A percentile compares a stretch with the other conserved stretches of the same genome.
Conservation (phyloP, 306 rosid genomes). For the Urtica urens region DNA sequence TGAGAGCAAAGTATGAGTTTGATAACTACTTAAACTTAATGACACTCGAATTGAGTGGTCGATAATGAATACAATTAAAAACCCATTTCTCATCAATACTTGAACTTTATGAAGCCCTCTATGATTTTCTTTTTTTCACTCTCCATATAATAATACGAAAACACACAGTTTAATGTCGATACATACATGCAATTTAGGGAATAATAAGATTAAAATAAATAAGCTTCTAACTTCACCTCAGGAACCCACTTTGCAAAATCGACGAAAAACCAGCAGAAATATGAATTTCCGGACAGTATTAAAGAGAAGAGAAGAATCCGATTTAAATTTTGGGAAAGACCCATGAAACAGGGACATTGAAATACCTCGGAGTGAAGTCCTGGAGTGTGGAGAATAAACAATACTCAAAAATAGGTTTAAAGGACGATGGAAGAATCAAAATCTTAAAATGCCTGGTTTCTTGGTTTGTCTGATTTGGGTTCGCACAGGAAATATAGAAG, state of each 20-base stretch:
- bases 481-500: too few species aligned
- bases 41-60: neutral
- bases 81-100: neutral
- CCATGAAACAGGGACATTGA: conserved; percentile 9
- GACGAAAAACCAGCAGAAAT: neutral
- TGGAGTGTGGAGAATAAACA: neutral
- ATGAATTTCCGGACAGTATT: neutral
- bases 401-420: too few species aligned
- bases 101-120: conserved; percentile 6
- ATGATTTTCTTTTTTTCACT: too few species aligned
- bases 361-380: neutral
- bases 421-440: neutral
- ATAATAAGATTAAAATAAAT: neutral
- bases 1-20: too few species aligned
- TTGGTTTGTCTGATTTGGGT: too few species aligned
- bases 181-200: too few species aligned
- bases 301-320: conserved; percentile 15
- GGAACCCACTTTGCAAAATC: neutral
- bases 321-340: conserved; percentile 2
- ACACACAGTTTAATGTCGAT: too few species aligned
- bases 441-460: too few species aligned
- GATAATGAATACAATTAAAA: neutral
- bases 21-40: too few species aligned
- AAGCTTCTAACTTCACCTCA: neutral
- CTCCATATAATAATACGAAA: too few species aligned